Base-by-base conservation (phyloP, 2,329 filamentous ascomycete genomes). In the Coniochaeta pulveracea region DNA sequence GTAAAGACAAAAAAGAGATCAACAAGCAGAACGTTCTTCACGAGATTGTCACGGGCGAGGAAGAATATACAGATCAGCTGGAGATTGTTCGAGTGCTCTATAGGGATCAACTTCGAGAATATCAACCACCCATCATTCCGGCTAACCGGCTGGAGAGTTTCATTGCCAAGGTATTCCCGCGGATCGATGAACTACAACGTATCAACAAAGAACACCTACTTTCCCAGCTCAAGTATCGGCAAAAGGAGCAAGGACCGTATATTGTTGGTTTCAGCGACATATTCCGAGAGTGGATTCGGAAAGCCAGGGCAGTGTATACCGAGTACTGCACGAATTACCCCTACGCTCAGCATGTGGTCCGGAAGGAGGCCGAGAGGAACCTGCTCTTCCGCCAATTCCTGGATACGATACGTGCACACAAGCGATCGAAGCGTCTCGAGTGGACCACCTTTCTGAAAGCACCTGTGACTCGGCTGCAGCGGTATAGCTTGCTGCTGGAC, bases 281-380 rank as follows among this genome's bases (percentile, higher is more conserved):
- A 32, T 96, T 98, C 64, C 71, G 91, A 37, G 91, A 98, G 59
- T 98, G 91, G 91, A 94, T 96, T 40, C 76, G 91, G 41, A 96
- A 95, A 56, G 91, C 91, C 19, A 85, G 80, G 54, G 64, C 71
- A 3, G 80, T 85, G 9, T 98, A 96, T 52, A 77, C 95, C 39
- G 86, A 93, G 37, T 98, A 96, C 54, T 89, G 89, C 24, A 79
- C 81, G 1, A 78, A 78, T 1, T 96, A 91, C 45, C 89, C 89
- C 1, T 76, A 80, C 37, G 89, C 91, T 1, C 79, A 77, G 23
- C 88, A 84, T 50, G 64, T 88, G 34, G 76, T 98, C 12, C 80
- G 86, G 34, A 82, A 81, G 50, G 91, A 98, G 57, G 69, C 80
- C 1, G 79, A 88, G 29, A 74, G 79, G 35, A 98, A 98, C 45